These are phyloP conservation scores for Ulota crispa DNA, from an alignment of 225 moss, liverwort and hornwort genomes.

Conservation along the genomic window DNA sequence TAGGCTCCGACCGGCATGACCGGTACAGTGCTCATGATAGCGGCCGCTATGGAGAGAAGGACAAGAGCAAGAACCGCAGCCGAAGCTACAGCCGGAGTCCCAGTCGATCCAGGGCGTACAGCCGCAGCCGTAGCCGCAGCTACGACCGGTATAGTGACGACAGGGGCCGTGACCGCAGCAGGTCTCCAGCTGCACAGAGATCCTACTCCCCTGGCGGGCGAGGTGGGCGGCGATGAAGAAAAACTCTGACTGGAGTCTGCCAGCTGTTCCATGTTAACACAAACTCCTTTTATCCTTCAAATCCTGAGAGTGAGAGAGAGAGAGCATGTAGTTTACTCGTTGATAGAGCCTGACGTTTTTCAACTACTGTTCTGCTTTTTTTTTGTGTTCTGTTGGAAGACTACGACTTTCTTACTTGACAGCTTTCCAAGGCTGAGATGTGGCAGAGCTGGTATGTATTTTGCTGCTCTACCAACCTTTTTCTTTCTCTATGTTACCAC, in stretches of 20 bases:
- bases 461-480: conserved; percentile 36
- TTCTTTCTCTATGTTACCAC: conserved; percentile 19
- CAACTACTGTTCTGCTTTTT: conserved; percentile 30
- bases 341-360: conserved; percentile 8
- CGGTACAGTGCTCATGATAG: conserved; percentile 64
- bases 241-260: not conserved
- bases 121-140: conserved; percentile 81
- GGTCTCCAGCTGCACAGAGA: conserved; percentile 64
- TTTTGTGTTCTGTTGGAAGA: conserved; percentile 27
- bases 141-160: conserved; percentile 80
- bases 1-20: conserved; percentile 73
- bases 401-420: conserved; percentile 33
- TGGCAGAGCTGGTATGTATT: conserved; percentile 26
- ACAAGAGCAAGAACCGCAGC: conserved; percentile 62
- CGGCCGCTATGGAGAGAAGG: conserved; percentile 74
- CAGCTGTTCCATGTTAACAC: not conserved
- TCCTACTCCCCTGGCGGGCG: conserved; percentile 48
- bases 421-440: conserved; percentile 35
- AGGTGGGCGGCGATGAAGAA: conserved; percentile 47
- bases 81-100: conserved; percentile 87
- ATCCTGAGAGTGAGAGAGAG: conserved; percentile 6
- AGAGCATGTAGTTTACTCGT: conserved; percentile 25
- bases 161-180: conserved; percentile 72
- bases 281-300: not conserved
- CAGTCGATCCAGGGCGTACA: conserved; percentile 73